Percentiles rank a stretch among this genome's conserved stretches.
These are phyloP conservation scores for Aegilops longissima DNA, from an alignment of 176 grass and related monocot genomes.

Conservation along the genomic window DNA sequence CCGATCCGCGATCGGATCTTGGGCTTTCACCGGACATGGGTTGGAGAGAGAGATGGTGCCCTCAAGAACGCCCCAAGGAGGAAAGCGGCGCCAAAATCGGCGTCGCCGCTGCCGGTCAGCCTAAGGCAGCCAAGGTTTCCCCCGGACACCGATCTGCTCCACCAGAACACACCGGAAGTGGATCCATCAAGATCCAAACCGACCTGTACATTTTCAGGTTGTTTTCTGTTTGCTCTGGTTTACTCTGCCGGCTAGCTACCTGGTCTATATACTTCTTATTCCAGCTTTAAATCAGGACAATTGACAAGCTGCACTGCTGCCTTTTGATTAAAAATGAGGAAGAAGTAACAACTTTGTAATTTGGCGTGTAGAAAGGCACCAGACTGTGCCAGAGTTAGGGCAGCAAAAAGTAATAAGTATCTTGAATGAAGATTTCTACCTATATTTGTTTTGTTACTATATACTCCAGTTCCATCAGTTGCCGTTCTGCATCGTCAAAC, in stretches of 20 bases:
- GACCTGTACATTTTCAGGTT: not conserved
- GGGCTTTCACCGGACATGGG: too few relatives aligned
- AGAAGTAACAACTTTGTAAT: constrained; percentile 29
- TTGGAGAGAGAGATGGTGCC: too few relatives aligned
- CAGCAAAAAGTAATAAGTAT: constrained; percentile 38
- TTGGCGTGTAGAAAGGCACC: constrained; percentile 63
- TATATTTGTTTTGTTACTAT: not conserved
- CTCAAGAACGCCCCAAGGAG: too few relatives aligned
- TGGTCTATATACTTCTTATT: not conserved
- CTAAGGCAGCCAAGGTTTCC: too few relatives aligned
- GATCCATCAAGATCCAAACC: too few relatives aligned
- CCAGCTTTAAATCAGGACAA: not conserved
- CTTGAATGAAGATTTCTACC: constrained; percentile 6
- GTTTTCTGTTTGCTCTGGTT: not conserved
- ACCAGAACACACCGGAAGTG: too few relatives aligned
- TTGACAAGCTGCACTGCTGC: not conserved
- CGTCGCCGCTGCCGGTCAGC: too few relatives aligned
- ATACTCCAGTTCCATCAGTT: not conserved
- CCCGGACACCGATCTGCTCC: too few relatives aligned
- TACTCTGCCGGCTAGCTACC: not conserved
- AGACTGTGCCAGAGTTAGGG: constrained; percentile 31
- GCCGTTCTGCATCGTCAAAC: not conserved
- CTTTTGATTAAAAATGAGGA: not conserved
- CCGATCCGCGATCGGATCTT: too few relatives aligned
- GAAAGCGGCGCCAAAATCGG: too few relatives aligned